These are phyloP conservation scores for Phytophthora macrochlamydospora DNA, from an alignment of 352 stramenopile genomes.

Conservation along the genomic window DNA sequence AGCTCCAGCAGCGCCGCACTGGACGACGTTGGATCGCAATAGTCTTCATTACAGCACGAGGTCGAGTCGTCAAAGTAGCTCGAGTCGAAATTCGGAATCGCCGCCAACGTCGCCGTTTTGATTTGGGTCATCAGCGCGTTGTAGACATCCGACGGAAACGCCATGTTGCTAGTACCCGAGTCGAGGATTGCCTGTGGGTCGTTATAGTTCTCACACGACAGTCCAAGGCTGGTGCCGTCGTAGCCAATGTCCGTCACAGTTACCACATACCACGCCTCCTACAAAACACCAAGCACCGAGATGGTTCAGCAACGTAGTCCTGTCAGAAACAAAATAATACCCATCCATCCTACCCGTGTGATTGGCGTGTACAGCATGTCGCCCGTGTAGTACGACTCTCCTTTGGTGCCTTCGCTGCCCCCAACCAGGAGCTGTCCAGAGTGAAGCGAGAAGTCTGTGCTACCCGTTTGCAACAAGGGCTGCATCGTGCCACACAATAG, in stretches of 20 bases:
- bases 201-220: slow-evolving; percentile 76
- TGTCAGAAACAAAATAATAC: no score
- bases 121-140: slow-evolving; percentile 78
- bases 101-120: slow-evolving; percentile 53
- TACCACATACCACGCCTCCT: slow-evolving; percentile 88
- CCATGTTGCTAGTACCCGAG: slow-evolving; percentile 83
- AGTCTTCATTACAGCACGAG: slow-evolving; percentile 71
- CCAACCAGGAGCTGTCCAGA: slow-evolving; percentile 71
- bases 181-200: slow-evolving; percentile 81
- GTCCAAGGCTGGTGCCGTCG: slow-evolving; percentile 54
- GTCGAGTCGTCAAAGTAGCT: slow-evolving; percentile 75
- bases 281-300: not conserved
- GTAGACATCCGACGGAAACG: slow-evolving; percentile 78
- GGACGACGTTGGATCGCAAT: slow-evolving; percentile 69
- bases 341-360: slow-evolving; percentile 37
- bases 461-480: slow-evolving; percentile 42
- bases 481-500: slow-evolving; percentile 83
- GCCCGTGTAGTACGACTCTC: slow-evolving; percentile 62
- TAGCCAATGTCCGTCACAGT: slow-evolving; percentile 78
- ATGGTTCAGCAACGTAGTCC: not conserved
- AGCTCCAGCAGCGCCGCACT: slow-evolving; percentile 59
- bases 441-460: slow-evolving; percentile 56
- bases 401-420: slow-evolving; percentile 57
- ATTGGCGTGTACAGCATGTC: slow-evolving; percentile 85
- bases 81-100: slow-evolving; percentile 64